Evolutionary conservation across 2,329 filamentous ascomycete genomes (phyloP).

Genomic region (Epicoccum sorghinum): DNA sequence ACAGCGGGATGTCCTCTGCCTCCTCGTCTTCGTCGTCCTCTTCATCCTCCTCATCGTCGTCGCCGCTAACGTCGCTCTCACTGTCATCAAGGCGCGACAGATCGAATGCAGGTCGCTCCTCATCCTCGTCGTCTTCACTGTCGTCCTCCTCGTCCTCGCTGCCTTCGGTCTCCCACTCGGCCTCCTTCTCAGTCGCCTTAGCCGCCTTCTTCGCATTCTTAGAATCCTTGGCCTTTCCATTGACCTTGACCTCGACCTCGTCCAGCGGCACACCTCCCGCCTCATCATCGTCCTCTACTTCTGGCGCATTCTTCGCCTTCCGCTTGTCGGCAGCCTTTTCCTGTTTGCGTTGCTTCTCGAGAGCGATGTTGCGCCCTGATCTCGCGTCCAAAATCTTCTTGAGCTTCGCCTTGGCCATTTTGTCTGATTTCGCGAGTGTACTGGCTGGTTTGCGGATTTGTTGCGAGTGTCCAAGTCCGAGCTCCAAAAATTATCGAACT

Average conservation of each 20-base stretch:
- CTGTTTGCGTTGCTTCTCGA: slow-evolving; percentile 78
- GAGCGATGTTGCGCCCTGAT: slow-evolving; percentile 70
- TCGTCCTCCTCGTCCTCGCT: slow-evolving; percentile 49
- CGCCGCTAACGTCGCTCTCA: slow-evolving; percentile 49
- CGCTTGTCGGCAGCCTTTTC: slow-evolving; percentile 61
- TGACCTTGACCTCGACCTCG: slow-evolving; percentile 35
- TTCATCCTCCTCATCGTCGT: slow-evolving; percentile 54
- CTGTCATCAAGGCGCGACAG: slow-evolving; percentile 47
- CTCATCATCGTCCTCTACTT: slow-evolving; percentile 26
- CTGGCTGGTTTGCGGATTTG: neutral
- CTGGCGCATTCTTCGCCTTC: slow-evolving; percentile 44
- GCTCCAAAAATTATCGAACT: slow-evolving; percentile 42
- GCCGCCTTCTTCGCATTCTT: slow-evolving; percentile 42
- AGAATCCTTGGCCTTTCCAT: slow-evolving; percentile 40
- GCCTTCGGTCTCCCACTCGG: slow-evolving; percentile 41
- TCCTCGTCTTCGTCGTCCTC: slow-evolving; percentile 70
- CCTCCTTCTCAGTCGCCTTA: slow-evolving; percentile 33
- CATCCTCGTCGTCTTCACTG: slow-evolving; percentile 42
- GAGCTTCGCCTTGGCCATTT: slow-evolving; percentile 59
- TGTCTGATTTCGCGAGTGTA: neutral
- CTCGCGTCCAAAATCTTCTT: slow-evolving; percentile 64
- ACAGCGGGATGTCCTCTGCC: slow-evolving; percentile 87
- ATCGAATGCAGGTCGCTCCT: slow-evolving; percentile 29
- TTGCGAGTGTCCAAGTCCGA: slow-evolving; percentile 20
- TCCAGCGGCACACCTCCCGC: slow-evolving; percentile 40